Conservation (phyloP, 768 basidiomycete genomes). For the Macrolepiota dolichaula region DNA sequence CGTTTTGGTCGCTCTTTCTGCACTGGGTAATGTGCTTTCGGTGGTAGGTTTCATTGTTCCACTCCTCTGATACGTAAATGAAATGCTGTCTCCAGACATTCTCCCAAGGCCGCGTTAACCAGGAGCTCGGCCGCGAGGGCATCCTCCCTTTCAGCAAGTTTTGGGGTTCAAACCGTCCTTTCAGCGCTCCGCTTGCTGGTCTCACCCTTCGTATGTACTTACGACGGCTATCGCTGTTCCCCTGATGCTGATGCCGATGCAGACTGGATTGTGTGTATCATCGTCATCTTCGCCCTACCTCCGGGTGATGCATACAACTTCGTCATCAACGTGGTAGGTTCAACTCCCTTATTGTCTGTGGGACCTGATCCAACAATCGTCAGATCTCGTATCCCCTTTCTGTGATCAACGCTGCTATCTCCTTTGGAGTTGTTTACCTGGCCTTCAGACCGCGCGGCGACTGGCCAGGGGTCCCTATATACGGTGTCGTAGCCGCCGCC, state of each 20-base stretch:
- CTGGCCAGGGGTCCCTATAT: constrained; percentile 20
- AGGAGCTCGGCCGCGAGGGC: constrained; percentile 62
- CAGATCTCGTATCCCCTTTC: constrained; percentile 45
- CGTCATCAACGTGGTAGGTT: constrained; percentile 51
- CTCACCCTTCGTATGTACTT: constrained; percentile 45
- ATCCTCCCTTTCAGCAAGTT: constrained; percentile 57
- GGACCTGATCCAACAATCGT: background rate
- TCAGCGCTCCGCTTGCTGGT: constrained; percentile 55
- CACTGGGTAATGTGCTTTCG: constrained; percentile 56
- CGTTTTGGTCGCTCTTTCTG: constrained; percentile 47
- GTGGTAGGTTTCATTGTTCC: constrained; percentile 22
- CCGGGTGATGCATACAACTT: constrained; percentile 69
- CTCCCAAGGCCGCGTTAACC: constrained; percentile 44
- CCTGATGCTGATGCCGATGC: background rate
- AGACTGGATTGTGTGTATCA: constrained; percentile 35
- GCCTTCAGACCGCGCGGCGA: constrained; percentile 20
- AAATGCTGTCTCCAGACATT: constrained; percentile 22
- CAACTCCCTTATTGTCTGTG: background rate
- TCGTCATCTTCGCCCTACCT: constrained; percentile 41
- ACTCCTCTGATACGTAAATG: background rate
- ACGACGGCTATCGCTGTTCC: background rate
- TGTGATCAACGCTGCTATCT: constrained; percentile 48
- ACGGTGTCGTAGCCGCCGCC: constrained; percentile 21
- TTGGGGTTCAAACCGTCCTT: constrained; percentile 61
- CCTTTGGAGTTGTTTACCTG: constrained; percentile 37